These are phyloP conservation scores for Pythium phragmiticola DNA, from an alignment of 352 stramenopile genomes.

Conservation along the genomic window DNA sequence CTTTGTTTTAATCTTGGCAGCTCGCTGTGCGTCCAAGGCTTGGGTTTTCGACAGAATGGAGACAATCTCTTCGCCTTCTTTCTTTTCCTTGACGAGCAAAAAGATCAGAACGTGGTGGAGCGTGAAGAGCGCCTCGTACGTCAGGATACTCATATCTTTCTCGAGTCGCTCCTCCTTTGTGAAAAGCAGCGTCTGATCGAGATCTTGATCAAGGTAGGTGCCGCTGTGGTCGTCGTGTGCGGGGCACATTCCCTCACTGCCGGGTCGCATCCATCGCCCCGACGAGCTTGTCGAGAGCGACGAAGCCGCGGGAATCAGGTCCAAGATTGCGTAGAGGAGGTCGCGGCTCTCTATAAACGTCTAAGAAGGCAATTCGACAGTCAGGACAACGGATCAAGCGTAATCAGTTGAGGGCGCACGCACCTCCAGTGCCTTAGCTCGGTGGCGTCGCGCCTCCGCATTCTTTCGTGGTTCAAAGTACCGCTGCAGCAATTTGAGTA, in stretches of 20 bases:
- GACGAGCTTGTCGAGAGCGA: slow-evolving; percentile 34
- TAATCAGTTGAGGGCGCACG: neutral
- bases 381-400: neutral
- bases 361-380: neutral
- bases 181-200: slow-evolving; percentile 27
- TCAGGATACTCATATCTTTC: slow-evolving; percentile 67
- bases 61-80: slow-evolving; percentile 13
- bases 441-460: slow-evolving; percentile 34
- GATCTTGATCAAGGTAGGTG: slow-evolving; percentile 9
- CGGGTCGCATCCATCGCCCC: slow-evolving; percentile 47
- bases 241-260: neutral
- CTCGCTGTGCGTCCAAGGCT: slow-evolving; percentile 6
- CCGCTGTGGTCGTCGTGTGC: slow-evolving; percentile 14
- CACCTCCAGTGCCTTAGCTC: slow-evolving; percentile 49
- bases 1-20: neutral
- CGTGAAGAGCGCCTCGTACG: slow-evolving; percentile 65
- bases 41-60: slow-evolving; percentile 5
- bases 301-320: slow-evolving; percentile 54
- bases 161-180: slow-evolving; percentile 64
- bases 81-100: slow-evolving; percentile 31
- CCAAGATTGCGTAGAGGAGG: slow-evolving; percentile 48
- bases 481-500: slow-evolving; percentile 58
- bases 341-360: slow-evolving; percentile 51
- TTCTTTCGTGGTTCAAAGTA: slow-evolving; percentile 47
- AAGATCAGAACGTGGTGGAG: slow-evolving; percentile 63